Evolutionary conservation across 805 yeast genomes (phyloP), one percentile per base, ranked within the genome.

Genomic region (Gaillardinia entomophila): DNA sequence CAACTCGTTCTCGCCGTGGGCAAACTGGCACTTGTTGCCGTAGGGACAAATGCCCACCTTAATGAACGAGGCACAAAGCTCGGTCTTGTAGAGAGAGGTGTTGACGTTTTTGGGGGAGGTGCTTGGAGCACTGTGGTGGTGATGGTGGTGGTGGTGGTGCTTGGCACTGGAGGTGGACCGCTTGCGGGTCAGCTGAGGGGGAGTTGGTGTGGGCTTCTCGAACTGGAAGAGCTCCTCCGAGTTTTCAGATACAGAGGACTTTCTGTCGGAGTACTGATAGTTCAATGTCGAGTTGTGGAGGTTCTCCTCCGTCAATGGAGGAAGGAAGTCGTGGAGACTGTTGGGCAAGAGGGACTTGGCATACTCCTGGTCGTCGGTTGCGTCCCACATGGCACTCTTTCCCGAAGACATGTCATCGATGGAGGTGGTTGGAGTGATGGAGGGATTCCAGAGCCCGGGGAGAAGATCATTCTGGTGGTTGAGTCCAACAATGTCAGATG

Each of bases 11-110:
- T 73, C 68, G 13, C 97, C 96, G 52, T 88, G 97, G 4, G 96
- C 96, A 69, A 88, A 88, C 62, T 88, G 96, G 57, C 97, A 88
- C 63, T 88, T 88, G 43, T 74, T 71, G 2, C 95, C 95, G 54
- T 88, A 88, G 12, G 95, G 95, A 55, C 97, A 88, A 10, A 51
- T 43, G 16, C 78, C 77, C 42, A 76, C 72, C 46, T 74, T 77
- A 51, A 77, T 74, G 53, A 71, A 88, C 16, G 89, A 80, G 25
- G 79, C 82, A 57, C 97, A 88, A 35, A 89, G 68, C 57, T 88
- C 97, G 0, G 97, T 89, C 62, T 88, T 88, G 73, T 86, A 88
- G 25, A 88, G 68, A 43, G 75, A 82, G 20, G 84, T 78, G 54
- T 80, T 73, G 34, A 71, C 54, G 25, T 29, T 24, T 24, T 34